Conservation (phyloP, 345 rosid genomes). For the Geranium brycei region DNA sequence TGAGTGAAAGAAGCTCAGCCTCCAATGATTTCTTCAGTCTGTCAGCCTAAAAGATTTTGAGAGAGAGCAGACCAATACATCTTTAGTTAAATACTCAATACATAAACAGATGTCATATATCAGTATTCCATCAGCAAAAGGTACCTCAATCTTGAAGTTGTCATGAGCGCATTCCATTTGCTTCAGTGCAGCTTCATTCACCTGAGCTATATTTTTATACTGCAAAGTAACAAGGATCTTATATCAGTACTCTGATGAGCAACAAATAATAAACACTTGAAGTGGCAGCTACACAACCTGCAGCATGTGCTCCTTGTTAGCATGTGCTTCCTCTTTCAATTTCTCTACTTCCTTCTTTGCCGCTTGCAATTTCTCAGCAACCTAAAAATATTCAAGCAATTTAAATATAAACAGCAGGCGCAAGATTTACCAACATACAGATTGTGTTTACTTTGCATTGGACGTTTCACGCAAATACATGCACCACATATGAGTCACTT, state of each 20-base stretch:
- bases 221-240: constrained; percentile 25
- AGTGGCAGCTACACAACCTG: constrained; percentile 40
- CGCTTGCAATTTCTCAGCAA: constrained; percentile 32
- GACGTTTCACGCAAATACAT: no score
- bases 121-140: not conserved
- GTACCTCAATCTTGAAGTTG: constrained; percentile 67
- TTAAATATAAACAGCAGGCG: not conserved
- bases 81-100: not conserved
- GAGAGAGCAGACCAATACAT: not conserved
- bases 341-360: constrained; percentile 60
- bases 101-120: not conserved
- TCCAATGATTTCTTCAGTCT: constrained; percentile 53
- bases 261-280: constrained; percentile 3
- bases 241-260: constrained; percentile 6
- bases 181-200: constrained; percentile 78
- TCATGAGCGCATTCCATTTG: constrained; percentile 89
- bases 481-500: no score
- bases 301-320: constrained; percentile 81
- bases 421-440: not conserved
- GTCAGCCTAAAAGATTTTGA: constrained; percentile 41
- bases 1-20: constrained; percentile 54
- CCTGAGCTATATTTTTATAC: constrained; percentile 92
- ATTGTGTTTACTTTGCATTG: no score
- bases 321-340: constrained; percentile 62
- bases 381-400: constrained; percentile 16